Conservation (phyloP, 768 basidiomycete genomes). For the Termitomyces sp. region DNA sequence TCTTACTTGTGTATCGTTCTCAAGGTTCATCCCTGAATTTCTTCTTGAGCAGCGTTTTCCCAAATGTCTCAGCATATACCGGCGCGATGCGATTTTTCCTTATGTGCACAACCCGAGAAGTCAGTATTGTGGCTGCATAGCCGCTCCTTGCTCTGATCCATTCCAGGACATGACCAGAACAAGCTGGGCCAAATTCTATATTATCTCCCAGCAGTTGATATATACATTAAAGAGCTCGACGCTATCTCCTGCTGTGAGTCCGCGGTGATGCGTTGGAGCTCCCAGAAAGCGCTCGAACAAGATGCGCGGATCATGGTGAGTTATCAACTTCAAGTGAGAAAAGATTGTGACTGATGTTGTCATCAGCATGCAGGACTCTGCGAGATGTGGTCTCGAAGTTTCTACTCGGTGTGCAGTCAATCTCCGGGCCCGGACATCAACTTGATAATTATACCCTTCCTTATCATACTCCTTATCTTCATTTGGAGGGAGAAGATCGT, state of each 20-base stretch:
- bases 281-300: slow-evolving; percentile 21
- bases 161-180: slow-evolving; percentile 9
- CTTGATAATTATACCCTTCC: slow-evolving; percentile 17
- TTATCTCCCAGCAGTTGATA: slow-evolving; percentile 17
- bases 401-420: slow-evolving; percentile 20
- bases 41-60: slow-evolving; percentile 21
- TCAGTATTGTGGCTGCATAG: slow-evolving; percentile 11
- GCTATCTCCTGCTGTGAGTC: slow-evolving; percentile 10
- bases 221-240: slow-evolving; percentile 23
- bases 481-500: slow-evolving; percentile 25
- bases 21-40: slow-evolving; percentile 25
- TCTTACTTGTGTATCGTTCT: neutral
- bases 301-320: slow-evolving; percentile 9
- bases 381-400: slow-evolving; percentile 23
- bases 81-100: slow-evolving; percentile 25
- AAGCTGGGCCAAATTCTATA: slow-evolving; percentile 19
- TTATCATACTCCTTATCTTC: slow-evolving; percentile 20
- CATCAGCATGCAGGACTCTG: slow-evolving; percentile 28
- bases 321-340: neutral
- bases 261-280: slow-evolving; percentile 21
- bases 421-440: slow-evolving; percentile 13
- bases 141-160: neutral
- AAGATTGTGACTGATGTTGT: neutral
- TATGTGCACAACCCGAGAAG: slow-evolving; percentile 17
- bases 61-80: slow-evolving; percentile 18